phyloP scores from a whole-genome alignment of 257 asterid species.

The Nicotiana sylvestris region DNA sequence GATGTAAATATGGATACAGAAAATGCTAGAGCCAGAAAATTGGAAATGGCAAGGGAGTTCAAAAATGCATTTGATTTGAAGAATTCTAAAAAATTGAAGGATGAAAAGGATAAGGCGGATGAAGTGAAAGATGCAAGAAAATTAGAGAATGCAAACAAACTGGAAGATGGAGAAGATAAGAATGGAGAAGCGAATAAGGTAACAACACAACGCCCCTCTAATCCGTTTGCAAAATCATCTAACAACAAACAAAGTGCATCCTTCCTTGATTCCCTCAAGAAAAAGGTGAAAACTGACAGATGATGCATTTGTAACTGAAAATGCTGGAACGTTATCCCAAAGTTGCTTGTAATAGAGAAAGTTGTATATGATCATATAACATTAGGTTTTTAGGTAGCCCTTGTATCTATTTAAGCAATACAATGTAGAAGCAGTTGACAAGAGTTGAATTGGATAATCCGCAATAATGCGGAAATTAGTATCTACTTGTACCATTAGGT shows the following conservation, averaged over 20 bases:
- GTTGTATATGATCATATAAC: neutral
- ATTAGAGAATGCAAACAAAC: neutral
- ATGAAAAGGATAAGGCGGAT: neutral
- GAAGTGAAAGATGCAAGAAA: neutral
- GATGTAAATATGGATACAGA: constrained; percentile 29
- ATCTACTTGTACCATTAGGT: neutral
- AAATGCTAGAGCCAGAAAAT: constrained; percentile 22
- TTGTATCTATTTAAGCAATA: constrained; percentile 1
- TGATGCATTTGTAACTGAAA: constrained; percentile 3
- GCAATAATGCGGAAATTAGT: neutral
- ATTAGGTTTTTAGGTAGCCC: neutral
- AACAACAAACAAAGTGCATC: constrained; percentile 48
- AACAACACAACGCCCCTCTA: constrained; percentile 50
- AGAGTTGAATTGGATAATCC: neutral
- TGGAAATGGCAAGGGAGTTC: constrained; percentile 32
- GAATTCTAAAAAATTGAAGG: constrained; percentile 11
- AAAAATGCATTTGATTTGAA: constrained; percentile 21
- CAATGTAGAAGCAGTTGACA: neutral
- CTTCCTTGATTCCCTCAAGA: constrained; percentile 67
- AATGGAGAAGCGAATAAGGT: constrained; percentile 25
- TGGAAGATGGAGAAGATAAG: constrained; percentile 6
- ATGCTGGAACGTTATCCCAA: neutral
- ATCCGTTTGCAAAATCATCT: constrained; percentile 78
- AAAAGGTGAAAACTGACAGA: constrained; percentile 30
- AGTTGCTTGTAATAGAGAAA: neutral